Conservation (phyloP, 306 rosid species). For the Vigna trinervia region DNA sequence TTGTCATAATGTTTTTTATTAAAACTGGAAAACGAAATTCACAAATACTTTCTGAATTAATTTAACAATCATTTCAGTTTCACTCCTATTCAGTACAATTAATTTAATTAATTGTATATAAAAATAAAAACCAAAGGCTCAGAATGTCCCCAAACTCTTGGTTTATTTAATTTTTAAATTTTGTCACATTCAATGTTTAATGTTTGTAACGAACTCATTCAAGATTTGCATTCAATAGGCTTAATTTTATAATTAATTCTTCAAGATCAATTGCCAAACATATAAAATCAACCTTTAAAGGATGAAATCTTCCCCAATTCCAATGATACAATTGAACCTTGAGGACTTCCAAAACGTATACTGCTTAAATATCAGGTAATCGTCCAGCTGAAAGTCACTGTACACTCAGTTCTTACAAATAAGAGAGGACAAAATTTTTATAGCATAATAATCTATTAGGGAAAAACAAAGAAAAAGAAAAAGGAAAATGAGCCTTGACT, state of each 20-base stretch:
- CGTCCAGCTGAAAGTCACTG: constrained; percentile 33
- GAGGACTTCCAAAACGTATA: constrained; percentile 17
- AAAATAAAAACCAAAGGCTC: no score
- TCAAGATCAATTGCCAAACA: constrained; percentile 36
- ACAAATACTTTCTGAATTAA: no score
- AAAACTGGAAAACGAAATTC: no score
- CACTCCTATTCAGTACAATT: no score
- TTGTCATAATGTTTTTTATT: no score
- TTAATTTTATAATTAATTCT: constrained; percentile 15
- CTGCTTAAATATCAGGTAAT: constrained; percentile 34
- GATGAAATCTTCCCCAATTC: constrained; percentile 32
- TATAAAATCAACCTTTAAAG: constrained; percentile 25
- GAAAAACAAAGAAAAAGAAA: neutral
- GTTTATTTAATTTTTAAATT: no score
- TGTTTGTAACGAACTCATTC: no score
- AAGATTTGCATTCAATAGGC: constrained; percentile 28
- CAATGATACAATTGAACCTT: constrained; percentile 37
- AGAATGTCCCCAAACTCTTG: no score
- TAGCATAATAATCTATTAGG: neutral
- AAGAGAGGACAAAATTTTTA: constrained; percentile 49
- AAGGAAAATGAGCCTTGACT: constrained; percentile 11
- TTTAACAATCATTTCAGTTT: no score
- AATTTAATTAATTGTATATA: no score
- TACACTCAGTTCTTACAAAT: constrained; percentile 43
- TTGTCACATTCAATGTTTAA: no score